Base-by-base conservation (phyloP, 805 yeast genomes). In the Cyberlindnera xylosilytica region DNA sequence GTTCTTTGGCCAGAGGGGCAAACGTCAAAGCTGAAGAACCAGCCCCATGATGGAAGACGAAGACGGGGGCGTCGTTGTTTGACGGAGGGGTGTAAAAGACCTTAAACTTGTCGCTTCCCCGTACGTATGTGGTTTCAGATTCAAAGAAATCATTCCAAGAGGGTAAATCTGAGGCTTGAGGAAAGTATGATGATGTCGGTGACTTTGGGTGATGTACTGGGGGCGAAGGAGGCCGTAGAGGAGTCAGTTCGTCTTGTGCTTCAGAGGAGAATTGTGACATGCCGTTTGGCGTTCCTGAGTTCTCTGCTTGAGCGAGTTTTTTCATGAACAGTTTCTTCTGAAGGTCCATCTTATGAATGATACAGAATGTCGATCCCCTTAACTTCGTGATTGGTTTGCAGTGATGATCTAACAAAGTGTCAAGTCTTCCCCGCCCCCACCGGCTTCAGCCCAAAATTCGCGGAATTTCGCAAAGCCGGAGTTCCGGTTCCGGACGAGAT, bases 41-140 rank as follows among this genome's bases (percentile, higher is more conserved):
- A 1, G 97, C 97, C 2, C 99, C 99, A 62, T 93, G 99, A 50
- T 87, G 93, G 51, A 81, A 79, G 2, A 93, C 65, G 52, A 86
- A 79, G 1, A 88, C 53, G 0, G 95, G 88, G 0, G 69, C 58
- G 0, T 57, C 53, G 1, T 53, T 46, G 0, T 52, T 41, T 7
- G 52, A 46, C 0, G 95, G 90, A 1, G 77, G 68, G 8, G 67
- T 66, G 51, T 70, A 85, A 58, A 80, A 86, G 0, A 79, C 74
- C 45, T 81, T 76, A 56, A 80, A 76, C 6, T 44, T 35, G 0
- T 65, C 64, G 1, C 57, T 26, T 0, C 45, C 40, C 16, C 52
- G 49, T 2, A 22, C 27, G 8, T 41, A 53, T 15, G 19, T 22
- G 6, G 62, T 63, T 26, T 61, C 58, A 13, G 46, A 31, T 2